A percentile compares a stretch with the other conserved stretches of the same genome.
Conservation (phyloP, 192 early-diverging fungal species). For the Phycomyces blakesleeanus region DNA sequence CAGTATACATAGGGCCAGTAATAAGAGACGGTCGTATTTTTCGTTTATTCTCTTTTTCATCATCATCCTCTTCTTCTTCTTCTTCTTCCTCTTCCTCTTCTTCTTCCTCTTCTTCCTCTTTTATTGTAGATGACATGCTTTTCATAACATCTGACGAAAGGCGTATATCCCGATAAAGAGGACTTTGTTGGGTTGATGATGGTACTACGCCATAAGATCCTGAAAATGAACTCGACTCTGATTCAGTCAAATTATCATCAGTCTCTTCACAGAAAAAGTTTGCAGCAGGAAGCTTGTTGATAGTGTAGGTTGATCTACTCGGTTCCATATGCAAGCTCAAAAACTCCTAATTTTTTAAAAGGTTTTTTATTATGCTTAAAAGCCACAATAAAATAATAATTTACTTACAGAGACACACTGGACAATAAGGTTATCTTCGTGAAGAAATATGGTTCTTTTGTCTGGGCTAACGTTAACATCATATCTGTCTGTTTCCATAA, state of each 20-base stretch:
- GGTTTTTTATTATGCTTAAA: no score
- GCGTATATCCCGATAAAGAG: background rate
- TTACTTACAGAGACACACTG: slow-evolving; percentile 47
- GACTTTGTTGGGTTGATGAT: background rate
- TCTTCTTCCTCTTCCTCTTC: slow-evolving; percentile 10
- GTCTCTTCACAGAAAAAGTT: slow-evolving; percentile 5
- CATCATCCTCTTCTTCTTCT: slow-evolving; percentile 16
- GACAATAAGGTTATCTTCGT: slow-evolving; percentile 64
- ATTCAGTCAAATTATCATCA: background rate
- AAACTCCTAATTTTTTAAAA: no score
- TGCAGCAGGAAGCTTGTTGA: background rate
- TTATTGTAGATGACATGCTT: background rate
- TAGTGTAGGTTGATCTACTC: slow-evolving; percentile 44
- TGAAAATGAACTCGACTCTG: background rate
- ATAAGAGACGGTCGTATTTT: no score
- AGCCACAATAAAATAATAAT: no score
- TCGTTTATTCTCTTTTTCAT: background rate
- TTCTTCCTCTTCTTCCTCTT: slow-evolving; percentile 10
- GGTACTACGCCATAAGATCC: background rate
- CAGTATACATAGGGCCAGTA: no score
- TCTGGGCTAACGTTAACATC: slow-evolving; percentile 96
- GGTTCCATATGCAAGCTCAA: slow-evolving; percentile 54
- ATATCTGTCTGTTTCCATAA: slow-evolving; percentile 44
- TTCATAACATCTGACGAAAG: background rate
- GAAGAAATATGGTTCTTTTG: slow-evolving; percentile 86